These are phyloP conservation scores for Thermothielavioides terrestris DNA, from an alignment of 495 filamentous ascomycete species.

Conservation along the genomic window DNA sequence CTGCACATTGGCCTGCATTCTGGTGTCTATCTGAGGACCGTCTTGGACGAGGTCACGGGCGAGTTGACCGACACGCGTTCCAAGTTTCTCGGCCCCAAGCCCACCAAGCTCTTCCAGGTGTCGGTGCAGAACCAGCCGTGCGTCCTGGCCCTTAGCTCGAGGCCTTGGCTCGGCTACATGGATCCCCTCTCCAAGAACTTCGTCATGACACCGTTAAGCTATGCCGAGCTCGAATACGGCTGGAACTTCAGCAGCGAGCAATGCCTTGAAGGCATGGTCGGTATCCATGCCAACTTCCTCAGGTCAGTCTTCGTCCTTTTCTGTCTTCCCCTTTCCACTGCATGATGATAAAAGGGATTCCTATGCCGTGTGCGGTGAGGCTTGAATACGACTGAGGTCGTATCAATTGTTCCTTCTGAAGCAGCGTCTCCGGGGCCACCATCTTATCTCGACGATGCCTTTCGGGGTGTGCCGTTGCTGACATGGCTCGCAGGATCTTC, in stretches of 20 bases:
- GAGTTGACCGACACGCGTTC: conserved; percentile 91
- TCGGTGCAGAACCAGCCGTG: conserved; percentile 75
- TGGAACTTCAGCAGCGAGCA: conserved; percentile 95
- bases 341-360: conserved; percentile 64
- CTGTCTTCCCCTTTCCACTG: conserved; percentile 13
- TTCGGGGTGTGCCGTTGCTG: conserved; percentile 9
- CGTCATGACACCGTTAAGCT: conserved; percentile 84
- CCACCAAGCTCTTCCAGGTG: conserved; percentile 78
- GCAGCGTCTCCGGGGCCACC: conserved; percentile 23
- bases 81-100: conserved; percentile 83
- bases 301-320: conserved; percentile 51
- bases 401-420: conserved; percentile 52
- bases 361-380: conserved; percentile 41
- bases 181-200: conserved; percentile 75
- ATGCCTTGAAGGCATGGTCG: conserved; percentile 89
- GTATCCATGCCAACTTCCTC: conserved; percentile 82
- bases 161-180: conserved; percentile 88
- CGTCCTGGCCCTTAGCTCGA: conserved; percentile 82
- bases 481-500: conserved; percentile 60
- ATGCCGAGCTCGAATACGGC: conserved; percentile 80
- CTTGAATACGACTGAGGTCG: conserved; percentile 29
- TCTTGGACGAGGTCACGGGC: conserved; percentile 88
- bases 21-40: conserved; percentile 88
- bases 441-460: background rate
- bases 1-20: conserved; percentile 93